These are phyloP conservation scores for Penicillium ucsense DNA, from an alignment of 495 filamentous ascomycete species.

Conservation along the genomic window DNA sequence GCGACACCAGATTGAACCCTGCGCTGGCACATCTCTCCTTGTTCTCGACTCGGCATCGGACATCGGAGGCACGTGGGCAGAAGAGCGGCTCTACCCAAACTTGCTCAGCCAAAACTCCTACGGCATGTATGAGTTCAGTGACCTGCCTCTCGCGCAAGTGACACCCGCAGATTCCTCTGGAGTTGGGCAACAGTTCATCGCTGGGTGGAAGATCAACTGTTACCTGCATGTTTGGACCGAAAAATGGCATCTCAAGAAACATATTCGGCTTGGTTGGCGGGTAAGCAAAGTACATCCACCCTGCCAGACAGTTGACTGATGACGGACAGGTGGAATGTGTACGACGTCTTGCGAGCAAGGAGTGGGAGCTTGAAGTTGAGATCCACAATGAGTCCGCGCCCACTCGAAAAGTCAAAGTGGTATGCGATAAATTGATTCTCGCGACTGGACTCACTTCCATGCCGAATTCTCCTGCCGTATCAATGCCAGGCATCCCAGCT, in stretches of 20 bases:
- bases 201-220: conserved; percentile 49
- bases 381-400: conserved; percentile 3
- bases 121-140: conserved; percentile 37
- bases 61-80: conserved; percentile 58
- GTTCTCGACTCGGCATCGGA: conserved; percentile 40
- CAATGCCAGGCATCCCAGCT: background rate
- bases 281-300: conserved; percentile 22
- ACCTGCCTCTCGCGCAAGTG: conserved; percentile 47
- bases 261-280: conserved; percentile 42
- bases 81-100: conserved; percentile 47
- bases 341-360: conserved; percentile 13
- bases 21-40: conserved; percentile 21
- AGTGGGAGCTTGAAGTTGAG: conserved; percentile 17
- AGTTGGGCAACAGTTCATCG: conserved; percentile 48
- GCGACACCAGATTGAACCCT: background rate
- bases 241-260: conserved; percentile 43
- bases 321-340: conserved; percentile 14
- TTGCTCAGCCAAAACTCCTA: conserved; percentile 26
- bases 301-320: background rate
- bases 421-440: conserved; percentile 51
- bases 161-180: conserved; percentile 14
- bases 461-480: conserved; percentile 38
- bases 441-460: conserved; percentile 56
- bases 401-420: conserved; percentile 12
- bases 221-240: conserved; percentile 53